Evolutionary conservation across 176 grass and related monocot species (phyloP).

Genomic region (Carex parvula): DNA sequence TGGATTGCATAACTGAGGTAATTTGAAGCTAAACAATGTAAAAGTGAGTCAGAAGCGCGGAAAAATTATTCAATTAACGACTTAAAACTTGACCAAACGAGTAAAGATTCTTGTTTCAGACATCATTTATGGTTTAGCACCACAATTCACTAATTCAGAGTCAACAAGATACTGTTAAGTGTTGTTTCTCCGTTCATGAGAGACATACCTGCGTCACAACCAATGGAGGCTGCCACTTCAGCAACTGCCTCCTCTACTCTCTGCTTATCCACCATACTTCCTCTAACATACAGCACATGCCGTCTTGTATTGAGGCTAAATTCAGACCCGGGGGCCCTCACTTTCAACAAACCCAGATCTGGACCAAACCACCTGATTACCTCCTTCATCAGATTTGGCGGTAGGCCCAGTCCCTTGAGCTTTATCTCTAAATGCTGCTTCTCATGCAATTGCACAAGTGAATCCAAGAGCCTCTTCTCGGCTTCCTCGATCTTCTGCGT

Average conservation of each 20-base stretch:
- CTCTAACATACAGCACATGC: slow-evolving; percentile 66
- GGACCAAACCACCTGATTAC: slow-evolving; percentile 57
- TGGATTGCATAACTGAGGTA: background rate
- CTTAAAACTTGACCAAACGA: background rate
- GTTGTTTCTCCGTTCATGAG: background rate
- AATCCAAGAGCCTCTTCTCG: slow-evolving; percentile 63
- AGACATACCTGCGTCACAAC: slow-evolving; percentile 5
- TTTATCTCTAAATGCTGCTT: slow-evolving; percentile 51
- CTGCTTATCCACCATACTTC: slow-evolving; percentile 54
- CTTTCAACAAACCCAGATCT: slow-evolving; percentile 71
- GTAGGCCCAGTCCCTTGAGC: slow-evolving; percentile 52
- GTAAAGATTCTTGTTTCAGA: background rate
- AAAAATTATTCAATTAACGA: background rate
- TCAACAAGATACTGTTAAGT: background rate
- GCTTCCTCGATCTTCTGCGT: slow-evolving; percentile 40
- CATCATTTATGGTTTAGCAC: background rate
- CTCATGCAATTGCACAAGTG: slow-evolving; percentile 47
- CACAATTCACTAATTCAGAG: background rate
- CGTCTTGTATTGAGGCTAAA: slow-evolving; percentile 47
- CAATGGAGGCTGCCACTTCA: slow-evolving; percentile 38
- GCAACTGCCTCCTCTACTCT: slow-evolving; percentile 55
- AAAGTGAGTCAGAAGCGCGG: background rate
- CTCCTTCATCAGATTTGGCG: slow-evolving; percentile 78
- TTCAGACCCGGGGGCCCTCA: slow-evolving; percentile 40
- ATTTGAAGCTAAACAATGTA: background rate